Conservation (phyloP, 2,329 filamentous ascomycete genomes). For the Oidium heveae region DNA sequence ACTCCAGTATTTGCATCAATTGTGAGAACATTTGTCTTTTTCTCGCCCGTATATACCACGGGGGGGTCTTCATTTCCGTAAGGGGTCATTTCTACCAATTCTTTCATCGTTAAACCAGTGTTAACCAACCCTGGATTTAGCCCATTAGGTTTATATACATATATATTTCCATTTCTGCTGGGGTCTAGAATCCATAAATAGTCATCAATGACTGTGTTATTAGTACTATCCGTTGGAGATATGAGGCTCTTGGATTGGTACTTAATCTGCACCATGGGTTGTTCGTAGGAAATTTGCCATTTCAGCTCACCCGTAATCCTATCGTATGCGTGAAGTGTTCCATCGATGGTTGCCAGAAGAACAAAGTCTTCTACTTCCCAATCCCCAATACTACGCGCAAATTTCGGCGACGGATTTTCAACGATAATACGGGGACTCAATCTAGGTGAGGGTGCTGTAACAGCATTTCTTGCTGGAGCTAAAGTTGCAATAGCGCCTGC, state of each 20-base stretch:
- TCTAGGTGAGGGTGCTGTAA: conserved; percentile 73
- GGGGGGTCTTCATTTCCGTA: conserved; percentile 50
- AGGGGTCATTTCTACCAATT: conserved; percentile 57
- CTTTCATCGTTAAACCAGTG: conserved; percentile 55
- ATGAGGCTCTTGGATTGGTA: conserved; percentile 52
- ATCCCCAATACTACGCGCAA: conserved; percentile 93
- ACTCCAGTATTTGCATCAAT: conserved; percentile 68
- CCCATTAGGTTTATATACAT: conserved; percentile 53
- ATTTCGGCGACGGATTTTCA: conserved; percentile 55
- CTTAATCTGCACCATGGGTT: conserved; percentile 73
- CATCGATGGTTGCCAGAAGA: conserved; percentile 98
- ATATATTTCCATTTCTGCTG: conserved; percentile 62
- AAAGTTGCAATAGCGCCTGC: conserved; percentile 93
- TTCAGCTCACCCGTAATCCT: conserved; percentile 60
- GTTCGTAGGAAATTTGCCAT: conserved; percentile 66
- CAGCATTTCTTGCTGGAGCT: conserved; percentile 89
- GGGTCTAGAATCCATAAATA: conserved; percentile 93
- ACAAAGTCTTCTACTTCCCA: conserved; percentile 99
- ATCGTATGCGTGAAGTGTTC: conserved; percentile 78
- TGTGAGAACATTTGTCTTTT: conserved; percentile 72
- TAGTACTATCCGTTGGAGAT: conserved; percentile 29
- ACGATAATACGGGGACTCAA: conserved; percentile 29
- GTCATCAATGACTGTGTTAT: conserved; percentile 42
- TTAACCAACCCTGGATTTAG: conserved; percentile 32
- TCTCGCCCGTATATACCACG: conserved; percentile 74